Evolutionary conservation across 306 rosid genomes (phyloP).

Genomic region (Sindora glabra): DNA sequence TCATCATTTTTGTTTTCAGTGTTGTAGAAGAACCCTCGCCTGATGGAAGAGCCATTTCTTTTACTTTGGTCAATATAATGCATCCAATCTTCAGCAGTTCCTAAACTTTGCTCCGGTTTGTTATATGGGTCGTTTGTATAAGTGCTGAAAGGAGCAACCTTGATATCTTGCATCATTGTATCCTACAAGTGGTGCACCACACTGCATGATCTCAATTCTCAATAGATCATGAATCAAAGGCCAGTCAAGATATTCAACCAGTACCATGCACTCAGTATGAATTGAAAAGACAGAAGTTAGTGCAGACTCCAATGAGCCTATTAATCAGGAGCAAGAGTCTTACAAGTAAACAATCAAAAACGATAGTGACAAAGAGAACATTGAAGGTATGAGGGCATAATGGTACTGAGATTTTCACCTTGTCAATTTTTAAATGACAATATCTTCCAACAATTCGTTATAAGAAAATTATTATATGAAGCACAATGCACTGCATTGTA

Average conservation of each 20-base stretch:
- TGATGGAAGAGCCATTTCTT: conserved; percentile 25
- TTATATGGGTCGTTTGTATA: conserved; percentile 40
- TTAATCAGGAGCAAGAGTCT: neutral
- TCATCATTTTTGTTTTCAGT: conserved; percentile 27
- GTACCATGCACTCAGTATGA: neutral
- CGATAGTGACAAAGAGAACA: neutral
- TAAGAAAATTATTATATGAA: neutral
- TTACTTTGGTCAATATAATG: conserved; percentile 22
- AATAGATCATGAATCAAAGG: neutral
- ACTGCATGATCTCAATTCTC: conserved; percentile 8
- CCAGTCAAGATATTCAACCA: neutral
- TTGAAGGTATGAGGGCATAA: neutral
- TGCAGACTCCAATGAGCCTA: neutral
- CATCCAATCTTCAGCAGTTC: conserved; percentile 19
- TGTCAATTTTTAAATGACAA: neutral
- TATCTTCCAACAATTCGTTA: neutral
- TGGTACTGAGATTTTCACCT: neutral
- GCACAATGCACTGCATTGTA: neutral
- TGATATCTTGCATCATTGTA: conserved; percentile 42
- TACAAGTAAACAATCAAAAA: neutral
- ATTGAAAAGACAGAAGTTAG: conserved; percentile 4
- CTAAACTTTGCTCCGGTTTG: conserved; percentile 27
- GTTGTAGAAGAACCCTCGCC: conserved; percentile 30
- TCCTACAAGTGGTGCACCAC: conserved; percentile 49
- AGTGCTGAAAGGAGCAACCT: conserved; percentile 22